A percentile compares a stretch with the other conserved stretches of the same genome.
phyloP scores from a whole-genome alignment of 768 basidiomycete species.

The Hebeloma cylindrosporum region DNA sequence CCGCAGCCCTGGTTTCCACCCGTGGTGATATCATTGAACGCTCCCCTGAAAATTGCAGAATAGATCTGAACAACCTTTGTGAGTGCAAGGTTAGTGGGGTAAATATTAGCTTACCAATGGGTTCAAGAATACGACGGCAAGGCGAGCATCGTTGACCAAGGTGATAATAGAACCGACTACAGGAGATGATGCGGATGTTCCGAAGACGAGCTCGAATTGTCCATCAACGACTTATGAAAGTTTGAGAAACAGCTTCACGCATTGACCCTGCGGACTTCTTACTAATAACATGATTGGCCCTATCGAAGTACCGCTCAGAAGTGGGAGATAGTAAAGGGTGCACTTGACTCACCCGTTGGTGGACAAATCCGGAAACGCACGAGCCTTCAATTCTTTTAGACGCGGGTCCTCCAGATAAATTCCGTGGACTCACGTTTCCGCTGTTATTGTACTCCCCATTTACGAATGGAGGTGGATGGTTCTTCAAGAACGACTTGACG shows the following conservation, averaged over 20 bases:
- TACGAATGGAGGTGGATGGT: constrained; percentile 41
- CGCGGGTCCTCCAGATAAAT: neutral
- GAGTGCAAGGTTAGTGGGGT: neutral
- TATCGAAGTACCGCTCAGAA: constrained; percentile 8
- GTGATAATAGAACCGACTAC: constrained; percentile 51
- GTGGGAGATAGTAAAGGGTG: neutral
- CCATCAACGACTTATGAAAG: constrained; percentile 34
- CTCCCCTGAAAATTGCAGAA: constrained; percentile 29
- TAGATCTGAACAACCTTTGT: constrained; percentile 29
- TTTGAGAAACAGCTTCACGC: neutral
- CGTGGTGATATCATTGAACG: constrained; percentile 42
- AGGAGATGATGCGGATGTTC: constrained; percentile 51
- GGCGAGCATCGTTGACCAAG: constrained; percentile 52
- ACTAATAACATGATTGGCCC: constrained; percentile 43
- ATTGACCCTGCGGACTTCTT: neutral
- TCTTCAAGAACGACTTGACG: constrained; percentile 39
- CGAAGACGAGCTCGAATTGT: constrained; percentile 40
- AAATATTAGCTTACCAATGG: constrained; percentile 33
- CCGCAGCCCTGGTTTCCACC: constrained; percentile 44
- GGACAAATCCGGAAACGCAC: constrained; percentile 52
- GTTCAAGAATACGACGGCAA: constrained; percentile 52
- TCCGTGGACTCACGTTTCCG: constrained; percentile 30
- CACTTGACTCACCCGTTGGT: constrained; percentile 45
- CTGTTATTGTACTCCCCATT: constrained; percentile 45
- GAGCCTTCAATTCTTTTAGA: constrained; percentile 31